A percentile compares a stretch with the other conserved stretches of the same genome.
phyloP scores from a whole-genome alignment of 75 land plant species.

The Picea sitchensis region DNA sequence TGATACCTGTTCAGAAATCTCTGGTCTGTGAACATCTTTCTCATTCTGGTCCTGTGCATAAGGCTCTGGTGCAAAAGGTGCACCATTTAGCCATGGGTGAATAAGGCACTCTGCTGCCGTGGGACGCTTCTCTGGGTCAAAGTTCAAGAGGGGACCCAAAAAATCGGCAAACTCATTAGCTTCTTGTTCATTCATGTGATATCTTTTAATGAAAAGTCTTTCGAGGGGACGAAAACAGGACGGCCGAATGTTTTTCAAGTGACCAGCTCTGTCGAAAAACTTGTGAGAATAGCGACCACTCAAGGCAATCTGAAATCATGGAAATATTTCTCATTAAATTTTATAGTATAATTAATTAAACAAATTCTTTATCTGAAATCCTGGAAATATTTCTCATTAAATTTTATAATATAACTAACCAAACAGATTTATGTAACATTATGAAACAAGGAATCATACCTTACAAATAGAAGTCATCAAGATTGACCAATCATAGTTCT shows the following conservation, averaged over 20 bases:
- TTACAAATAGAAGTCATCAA: no score
- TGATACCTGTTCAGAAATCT: background rate
- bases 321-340: background rate
- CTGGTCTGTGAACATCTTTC: no score
- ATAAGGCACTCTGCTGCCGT: constrained; percentile 64
- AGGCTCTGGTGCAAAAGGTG: constrained; percentile 20
- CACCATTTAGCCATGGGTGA: constrained; percentile 75
- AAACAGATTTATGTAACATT: background rate
- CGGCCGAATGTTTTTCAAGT: constrained; percentile 58
- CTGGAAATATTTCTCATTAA: background rate
- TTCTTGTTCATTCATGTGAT: constrained; percentile 58
- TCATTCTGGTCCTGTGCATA: background rate
- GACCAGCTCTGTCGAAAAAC: constrained; percentile 74
- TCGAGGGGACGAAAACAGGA: constrained; percentile 62
- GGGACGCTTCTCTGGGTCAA: constrained; percentile 75
- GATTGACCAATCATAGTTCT: no score
- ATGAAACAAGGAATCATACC: no score
- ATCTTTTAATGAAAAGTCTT: constrained; percentile 60
- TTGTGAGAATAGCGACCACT: constrained; percentile 68
- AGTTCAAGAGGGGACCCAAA: constrained; percentile 71
- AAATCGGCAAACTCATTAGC: constrained; percentile 78
- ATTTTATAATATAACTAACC: background rate
- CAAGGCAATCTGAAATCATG: constrained; percentile 52
- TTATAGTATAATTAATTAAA: background rate
- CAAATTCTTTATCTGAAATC: constrained; percentile 33